phyloP scores from a whole-genome alignment of 257 asterid genomes.

The Scutellaria minor region DNA sequence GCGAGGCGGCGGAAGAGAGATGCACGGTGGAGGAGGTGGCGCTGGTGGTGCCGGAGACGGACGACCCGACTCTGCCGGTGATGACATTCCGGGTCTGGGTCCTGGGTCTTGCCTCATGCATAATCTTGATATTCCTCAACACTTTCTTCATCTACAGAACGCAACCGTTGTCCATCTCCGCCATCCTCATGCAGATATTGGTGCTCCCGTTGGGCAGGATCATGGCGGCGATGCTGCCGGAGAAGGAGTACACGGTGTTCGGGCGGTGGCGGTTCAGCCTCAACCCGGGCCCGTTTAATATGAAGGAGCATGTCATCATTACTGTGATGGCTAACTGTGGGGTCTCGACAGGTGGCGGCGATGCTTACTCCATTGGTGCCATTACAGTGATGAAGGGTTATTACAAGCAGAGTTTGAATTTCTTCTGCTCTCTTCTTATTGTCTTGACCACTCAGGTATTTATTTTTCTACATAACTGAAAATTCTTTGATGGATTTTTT shows the following conservation, averaged over 20 bases:
- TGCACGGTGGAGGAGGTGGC: conserved; percentile 97
- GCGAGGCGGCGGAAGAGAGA: conserved; percentile 45
- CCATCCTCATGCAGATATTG: conserved; percentile 90
- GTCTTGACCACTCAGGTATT: conserved; percentile 94
- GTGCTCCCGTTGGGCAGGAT: conserved; percentile 79
- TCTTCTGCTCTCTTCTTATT: conserved; percentile 73
- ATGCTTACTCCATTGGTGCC: conserved; percentile 98
- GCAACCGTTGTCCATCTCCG: conserved; percentile 85
- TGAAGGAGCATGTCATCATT: conserved; percentile 89
- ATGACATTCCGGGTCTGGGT: conserved; percentile 97
- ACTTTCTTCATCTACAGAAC: conserved; percentile 91
- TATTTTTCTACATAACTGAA: neutral
- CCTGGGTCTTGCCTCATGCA: conserved; percentile 76
- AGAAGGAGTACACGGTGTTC: conserved; percentile 39
- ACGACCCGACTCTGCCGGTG: conserved; percentile 87
- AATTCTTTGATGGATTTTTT: too few species aligned
- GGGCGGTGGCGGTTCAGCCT: conserved; percentile 81
- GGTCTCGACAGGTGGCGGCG: conserved; percentile 95
- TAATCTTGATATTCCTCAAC: conserved; percentile 76
- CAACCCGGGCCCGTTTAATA: conserved; percentile 92
- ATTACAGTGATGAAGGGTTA: conserved; percentile 95
- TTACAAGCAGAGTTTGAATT: conserved; percentile 78
- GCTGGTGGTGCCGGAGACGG: conserved; percentile 94
- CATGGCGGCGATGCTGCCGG: conserved; percentile 90
- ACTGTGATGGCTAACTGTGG: conserved; percentile 99